These are phyloP conservation scores for Aureobasidium sp. DNA, from an alignment of 2,329 filamentous ascomycete genomes.

Conservation along the genomic window DNA sequence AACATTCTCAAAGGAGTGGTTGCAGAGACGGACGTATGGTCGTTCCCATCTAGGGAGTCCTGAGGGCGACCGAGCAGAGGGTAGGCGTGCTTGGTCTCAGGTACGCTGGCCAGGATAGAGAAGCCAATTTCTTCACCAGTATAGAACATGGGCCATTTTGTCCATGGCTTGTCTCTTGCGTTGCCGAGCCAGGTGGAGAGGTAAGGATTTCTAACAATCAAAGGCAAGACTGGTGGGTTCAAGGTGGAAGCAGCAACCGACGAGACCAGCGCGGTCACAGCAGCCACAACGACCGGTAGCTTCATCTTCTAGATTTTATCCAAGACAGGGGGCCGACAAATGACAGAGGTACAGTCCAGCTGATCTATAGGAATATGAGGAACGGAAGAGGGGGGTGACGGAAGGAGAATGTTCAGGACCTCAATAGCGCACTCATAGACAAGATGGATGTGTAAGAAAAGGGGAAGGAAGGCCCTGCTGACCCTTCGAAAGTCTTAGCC, in stretches of 20 bases:
- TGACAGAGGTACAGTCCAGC: neutral
- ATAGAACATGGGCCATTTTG: slow-evolving; percentile 80
- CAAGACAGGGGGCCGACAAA: neutral
- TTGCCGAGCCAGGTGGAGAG: slow-evolving; percentile 49
- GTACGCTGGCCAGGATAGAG: slow-evolving; percentile 53
- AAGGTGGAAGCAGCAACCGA: slow-evolving; percentile 40
- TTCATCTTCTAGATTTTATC: slow-evolving; percentile 17
- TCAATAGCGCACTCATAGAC: slow-evolving; percentile 11
- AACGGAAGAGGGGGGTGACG: neutral
- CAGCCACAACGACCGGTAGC: neutral
- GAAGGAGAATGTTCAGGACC: neutral
- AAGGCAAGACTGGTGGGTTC: slow-evolving; percentile 44
- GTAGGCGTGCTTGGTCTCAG: slow-evolving; percentile 51
- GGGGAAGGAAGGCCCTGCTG: neutral
- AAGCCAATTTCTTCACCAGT: slow-evolving; percentile 62
- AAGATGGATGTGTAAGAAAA: neutral
- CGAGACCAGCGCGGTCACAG: slow-evolving; percentile 7
- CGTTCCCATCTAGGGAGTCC: slow-evolving; percentile 44
- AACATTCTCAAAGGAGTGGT: neutral
- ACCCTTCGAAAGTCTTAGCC: neutral
- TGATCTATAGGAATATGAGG: neutral
- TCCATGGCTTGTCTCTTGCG: slow-evolving; percentile 68
- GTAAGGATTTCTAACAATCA: slow-evolving; percentile 44
- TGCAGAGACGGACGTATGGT: slow-evolving; percentile 28
- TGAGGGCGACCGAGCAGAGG: slow-evolving; percentile 59